Conservation (phyloP, 1,284 basidiomycete species). For the Leccinum subatratum region DNA sequence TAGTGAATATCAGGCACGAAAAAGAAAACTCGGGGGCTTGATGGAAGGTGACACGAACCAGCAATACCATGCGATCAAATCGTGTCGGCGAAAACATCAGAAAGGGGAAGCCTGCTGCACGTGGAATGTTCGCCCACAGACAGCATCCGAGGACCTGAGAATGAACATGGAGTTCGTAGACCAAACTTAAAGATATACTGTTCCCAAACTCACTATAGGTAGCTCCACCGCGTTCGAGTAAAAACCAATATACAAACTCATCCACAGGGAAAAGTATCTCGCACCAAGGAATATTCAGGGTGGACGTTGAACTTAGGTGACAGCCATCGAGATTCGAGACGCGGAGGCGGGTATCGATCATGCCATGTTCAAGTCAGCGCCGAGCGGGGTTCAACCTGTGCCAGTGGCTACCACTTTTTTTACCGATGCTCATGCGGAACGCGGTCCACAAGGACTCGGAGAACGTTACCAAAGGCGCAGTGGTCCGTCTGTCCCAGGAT, state of each 20-base stretch:
- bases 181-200: not conserved
- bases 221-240: constrained; percentile 3
- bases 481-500: not conserved
- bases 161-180: not conserved
- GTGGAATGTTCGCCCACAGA: not conserved
- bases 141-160: not conserved
- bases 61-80: not conserved
- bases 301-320: not conserved
- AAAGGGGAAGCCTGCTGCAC: not conserved
- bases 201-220: not conserved
- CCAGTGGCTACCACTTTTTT: not conserved
- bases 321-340: not conserved
- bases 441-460: not conserved
- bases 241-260: not conserved
- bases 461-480: not conserved
- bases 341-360: not conserved
- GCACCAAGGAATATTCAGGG: not conserved
- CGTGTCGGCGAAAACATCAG: not conserved
- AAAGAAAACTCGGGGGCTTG: not conserved
- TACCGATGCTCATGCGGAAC: not conserved
- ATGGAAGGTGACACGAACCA: not conserved
- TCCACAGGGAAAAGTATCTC: not conserved
- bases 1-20: not conserved
- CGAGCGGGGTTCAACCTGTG: not conserved
- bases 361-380: constrained; percentile 4